Evolutionary conservation across 2,329 filamentous ascomycete species (phyloP).

Genomic region (Aaosphaeria arxii): DNA sequence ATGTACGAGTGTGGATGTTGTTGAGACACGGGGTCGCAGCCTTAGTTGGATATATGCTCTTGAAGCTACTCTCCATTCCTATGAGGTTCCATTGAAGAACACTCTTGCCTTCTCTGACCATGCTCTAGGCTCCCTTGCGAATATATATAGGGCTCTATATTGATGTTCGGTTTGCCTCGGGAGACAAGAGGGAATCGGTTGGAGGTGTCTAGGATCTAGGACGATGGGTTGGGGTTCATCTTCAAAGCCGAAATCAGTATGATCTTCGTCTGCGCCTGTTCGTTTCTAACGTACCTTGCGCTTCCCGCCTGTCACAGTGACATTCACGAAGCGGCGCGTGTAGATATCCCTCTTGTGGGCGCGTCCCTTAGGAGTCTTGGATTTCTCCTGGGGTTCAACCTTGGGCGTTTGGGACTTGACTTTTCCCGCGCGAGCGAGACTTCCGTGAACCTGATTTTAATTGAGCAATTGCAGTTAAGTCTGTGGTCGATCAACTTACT

Average conservation of each 20-base stretch:
- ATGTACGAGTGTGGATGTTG: no score
- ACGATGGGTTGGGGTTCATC: conserved; percentile 86
- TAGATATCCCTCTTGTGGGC: conserved; percentile 96
- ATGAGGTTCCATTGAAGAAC: no score
- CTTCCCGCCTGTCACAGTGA: conserved; percentile 96
- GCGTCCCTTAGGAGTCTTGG: conserved; percentile 94
- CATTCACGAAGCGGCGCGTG: conserved; percentile 97
- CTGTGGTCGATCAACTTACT: no score
- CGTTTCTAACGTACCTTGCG: conserved; percentile 66
- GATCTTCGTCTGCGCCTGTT: not conserved
- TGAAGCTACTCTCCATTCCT: no score
- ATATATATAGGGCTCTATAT: no score
- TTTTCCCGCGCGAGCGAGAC: conserved; percentile 88
- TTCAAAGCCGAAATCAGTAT: conserved; percentile 26
- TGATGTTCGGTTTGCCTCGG: no score
- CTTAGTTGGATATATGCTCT: no score
- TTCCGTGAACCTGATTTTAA: conserved; percentile 71
- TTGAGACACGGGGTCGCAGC: no score
- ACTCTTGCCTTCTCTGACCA: no score
- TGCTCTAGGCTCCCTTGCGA: no score
- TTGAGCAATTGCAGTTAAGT: no score
- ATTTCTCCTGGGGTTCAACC: conserved; percentile 69
- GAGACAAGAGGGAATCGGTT: no score
- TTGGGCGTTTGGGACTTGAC: conserved; percentile 96
- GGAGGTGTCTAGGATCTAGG: conserved; percentile 43